phyloP scores from a whole-genome alignment of 2,329 filamentous ascomycete species.

The Alternaria conjuncta region DNA sequence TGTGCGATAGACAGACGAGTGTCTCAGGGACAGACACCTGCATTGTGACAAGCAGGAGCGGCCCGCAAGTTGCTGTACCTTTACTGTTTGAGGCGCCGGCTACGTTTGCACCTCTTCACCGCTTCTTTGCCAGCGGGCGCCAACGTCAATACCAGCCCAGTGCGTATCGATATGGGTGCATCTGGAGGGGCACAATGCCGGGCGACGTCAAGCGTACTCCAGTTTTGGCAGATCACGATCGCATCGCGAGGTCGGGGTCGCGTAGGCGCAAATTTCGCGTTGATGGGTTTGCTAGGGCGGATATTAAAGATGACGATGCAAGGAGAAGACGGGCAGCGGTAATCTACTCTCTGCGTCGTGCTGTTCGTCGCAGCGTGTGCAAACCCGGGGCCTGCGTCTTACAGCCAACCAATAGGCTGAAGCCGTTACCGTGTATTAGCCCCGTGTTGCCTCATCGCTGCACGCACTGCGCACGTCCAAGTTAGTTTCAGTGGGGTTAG shows the following conservation, averaged over 20 bases:
- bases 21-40: constrained; percentile 21
- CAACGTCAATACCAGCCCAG: constrained; percentile 21
- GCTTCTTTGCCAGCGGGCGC: constrained; percentile 40
- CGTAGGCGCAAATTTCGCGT: neutral
- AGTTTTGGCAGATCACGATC: constrained; percentile 20
- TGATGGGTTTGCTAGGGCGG: constrained; percentile 11
- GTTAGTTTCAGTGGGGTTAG: constrained; percentile 44
- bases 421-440: constrained; percentile 27
- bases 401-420: constrained; percentile 34
- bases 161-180: constrained; percentile 39
- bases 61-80: constrained; percentile 30
- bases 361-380: constrained; percentile 31
- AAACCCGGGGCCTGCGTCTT: constrained; percentile 32
- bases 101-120: constrained; percentile 44
- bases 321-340: constrained; percentile 14
- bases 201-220: constrained; percentile 32
- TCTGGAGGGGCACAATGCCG: constrained; percentile 30
- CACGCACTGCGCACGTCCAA: constrained; percentile 29
- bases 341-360: constrained; percentile 32
- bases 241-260: constrained; percentile 1
- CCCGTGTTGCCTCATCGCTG: constrained; percentile 40
- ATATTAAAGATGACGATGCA: constrained; percentile 31
- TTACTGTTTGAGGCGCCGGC: constrained; percentile 27
- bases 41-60: constrained; percentile 33
- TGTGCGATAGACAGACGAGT: constrained; percentile 16